phyloP scores from a whole-genome alignment of 2,329 filamentous ascomycete genomes.

The Paraconiothyrium brasiliense region DNA sequence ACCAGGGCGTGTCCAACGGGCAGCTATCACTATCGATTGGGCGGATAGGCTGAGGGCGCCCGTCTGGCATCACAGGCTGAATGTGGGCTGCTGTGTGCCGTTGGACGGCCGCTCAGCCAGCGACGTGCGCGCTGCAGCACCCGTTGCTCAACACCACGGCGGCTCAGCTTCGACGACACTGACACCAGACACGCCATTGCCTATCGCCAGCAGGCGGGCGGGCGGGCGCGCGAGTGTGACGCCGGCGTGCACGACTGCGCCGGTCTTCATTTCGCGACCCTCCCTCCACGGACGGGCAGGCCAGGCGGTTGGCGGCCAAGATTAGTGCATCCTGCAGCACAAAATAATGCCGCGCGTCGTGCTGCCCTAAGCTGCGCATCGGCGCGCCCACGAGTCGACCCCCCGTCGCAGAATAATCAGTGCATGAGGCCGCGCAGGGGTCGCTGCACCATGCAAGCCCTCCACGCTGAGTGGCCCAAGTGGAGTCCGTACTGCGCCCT shows the following conservation, averaged over 20 bases:
- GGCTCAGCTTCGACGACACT: not conserved
- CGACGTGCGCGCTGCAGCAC: not conserved
- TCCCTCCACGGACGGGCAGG: constrained; percentile 34
- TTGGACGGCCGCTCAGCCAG: constrained; percentile 17
- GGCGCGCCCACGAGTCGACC: constrained; percentile 45
- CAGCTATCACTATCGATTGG: constrained; percentile 53
- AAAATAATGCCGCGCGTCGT: constrained; percentile 50
- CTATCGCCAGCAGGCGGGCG: constrained; percentile 4
- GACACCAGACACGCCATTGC: not conserved
- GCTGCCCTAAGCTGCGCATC: constrained; percentile 42
- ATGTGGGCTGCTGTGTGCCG: constrained; percentile 21
- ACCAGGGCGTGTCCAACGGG: constrained; percentile 41
- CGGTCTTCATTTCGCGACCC: constrained; percentile 48
- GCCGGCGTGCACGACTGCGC: constrained; percentile 38
- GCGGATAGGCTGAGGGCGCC: constrained; percentile 44
- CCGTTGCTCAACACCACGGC: not conserved
- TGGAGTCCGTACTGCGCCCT: constrained; percentile 51
- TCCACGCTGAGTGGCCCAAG: constrained; percentile 43
- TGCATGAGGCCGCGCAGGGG: constrained; percentile 49
- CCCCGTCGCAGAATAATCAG: constrained; percentile 42
- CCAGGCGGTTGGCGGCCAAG: constrained; percentile 42
- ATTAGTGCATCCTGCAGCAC: constrained; percentile 47
- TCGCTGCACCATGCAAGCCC: constrained; percentile 39
- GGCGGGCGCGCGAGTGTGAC: constrained; percentile 26
- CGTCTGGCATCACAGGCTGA: constrained; percentile 31